phyloP scores from a whole-genome alignment of 176 grass and related monocot species.

The Hordeum marinum region DNA sequence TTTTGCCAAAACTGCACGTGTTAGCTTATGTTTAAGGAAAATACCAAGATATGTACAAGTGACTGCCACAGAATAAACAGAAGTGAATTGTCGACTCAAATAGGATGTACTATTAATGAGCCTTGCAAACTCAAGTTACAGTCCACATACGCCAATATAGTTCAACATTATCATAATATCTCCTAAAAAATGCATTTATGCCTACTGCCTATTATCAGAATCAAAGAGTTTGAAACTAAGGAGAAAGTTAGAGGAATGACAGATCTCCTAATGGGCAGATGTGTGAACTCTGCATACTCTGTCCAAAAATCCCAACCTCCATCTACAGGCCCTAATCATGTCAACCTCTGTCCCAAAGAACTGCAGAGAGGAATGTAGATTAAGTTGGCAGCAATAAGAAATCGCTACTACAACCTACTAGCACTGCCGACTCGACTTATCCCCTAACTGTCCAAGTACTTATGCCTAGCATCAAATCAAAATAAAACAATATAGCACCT shows the following conservation, averaged over 20 bases:
- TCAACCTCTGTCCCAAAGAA: too few species aligned
- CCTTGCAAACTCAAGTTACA: background rate
- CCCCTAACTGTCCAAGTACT: too few species aligned
- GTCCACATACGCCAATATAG: background rate
- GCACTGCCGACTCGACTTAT: too few species aligned
- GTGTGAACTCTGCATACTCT: background rate
- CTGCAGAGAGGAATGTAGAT: too few species aligned
- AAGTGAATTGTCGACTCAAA: background rate
- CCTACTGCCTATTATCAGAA: background rate
- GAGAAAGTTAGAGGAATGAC: background rate
- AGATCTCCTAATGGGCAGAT: background rate
- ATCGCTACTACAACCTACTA: too few species aligned
- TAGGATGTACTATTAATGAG: background rate
- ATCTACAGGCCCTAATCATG: too few species aligned
- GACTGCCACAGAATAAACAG: background rate
- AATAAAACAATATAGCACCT: background rate
- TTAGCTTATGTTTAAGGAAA: too few species aligned
- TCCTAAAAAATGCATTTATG: background rate
- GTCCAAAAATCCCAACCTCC: background rate
- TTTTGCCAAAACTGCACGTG: too few species aligned
- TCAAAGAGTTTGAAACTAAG: background rate
- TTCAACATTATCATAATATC: background rate
- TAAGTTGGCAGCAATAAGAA: too few species aligned
- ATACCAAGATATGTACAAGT: background rate
- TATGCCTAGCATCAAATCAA: too few species aligned